Conservation (phyloP, 2,329 filamentous ascomycete species). For the Aspergillus carbonarius region DNA sequence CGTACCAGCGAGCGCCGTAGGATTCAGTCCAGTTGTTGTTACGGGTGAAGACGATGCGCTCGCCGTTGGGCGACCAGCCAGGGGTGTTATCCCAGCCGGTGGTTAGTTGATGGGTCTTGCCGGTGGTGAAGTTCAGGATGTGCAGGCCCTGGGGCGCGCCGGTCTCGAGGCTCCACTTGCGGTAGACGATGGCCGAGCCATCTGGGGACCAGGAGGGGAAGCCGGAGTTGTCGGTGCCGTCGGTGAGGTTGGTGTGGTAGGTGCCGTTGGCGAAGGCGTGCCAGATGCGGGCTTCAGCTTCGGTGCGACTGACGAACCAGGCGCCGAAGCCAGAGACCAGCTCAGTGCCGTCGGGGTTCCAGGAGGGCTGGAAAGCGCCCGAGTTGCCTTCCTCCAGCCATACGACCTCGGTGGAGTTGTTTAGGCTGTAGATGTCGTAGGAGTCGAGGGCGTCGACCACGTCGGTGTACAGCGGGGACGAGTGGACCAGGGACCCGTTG, state of each 20-base stretch:
- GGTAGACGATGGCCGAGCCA: conserved; percentile 38
- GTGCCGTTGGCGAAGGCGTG: conserved; percentile 19
- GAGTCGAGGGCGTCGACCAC: conserved; percentile 13
- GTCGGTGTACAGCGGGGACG: conserved; percentile 25
- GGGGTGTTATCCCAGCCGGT: conserved; percentile 43
- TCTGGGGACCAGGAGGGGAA: conserved; percentile 44
- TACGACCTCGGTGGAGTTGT: not conserved
- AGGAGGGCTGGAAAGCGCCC: conserved; percentile 34
- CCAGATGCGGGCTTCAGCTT: not conserved
- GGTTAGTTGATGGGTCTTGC: conserved; percentile 35
- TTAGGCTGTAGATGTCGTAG: not conserved
- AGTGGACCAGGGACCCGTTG: conserved; percentile 31
- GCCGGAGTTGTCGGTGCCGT: conserved; percentile 37
- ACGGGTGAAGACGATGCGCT: conserved; percentile 42
- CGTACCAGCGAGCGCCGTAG: conserved; percentile 3
- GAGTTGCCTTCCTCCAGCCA: conserved; percentile 1
- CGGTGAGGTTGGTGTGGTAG: conserved; percentile 33
- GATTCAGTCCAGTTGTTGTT: conserved; percentile 29
- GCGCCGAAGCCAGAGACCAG: conserved; percentile 41
- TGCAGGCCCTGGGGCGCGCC: conserved; percentile 31
- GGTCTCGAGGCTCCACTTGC: conserved; percentile 28
- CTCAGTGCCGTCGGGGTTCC: conserved; percentile 39
- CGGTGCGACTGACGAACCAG: conserved; percentile 41
- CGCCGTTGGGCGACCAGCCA: conserved; percentile 41
- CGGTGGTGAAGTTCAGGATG: conserved; percentile 27